These are phyloP conservation scores for Phaeosphaeriaceae sp. DNA, from an alignment of 2,329 filamentous ascomycete species.

Conservation along the genomic window DNA sequence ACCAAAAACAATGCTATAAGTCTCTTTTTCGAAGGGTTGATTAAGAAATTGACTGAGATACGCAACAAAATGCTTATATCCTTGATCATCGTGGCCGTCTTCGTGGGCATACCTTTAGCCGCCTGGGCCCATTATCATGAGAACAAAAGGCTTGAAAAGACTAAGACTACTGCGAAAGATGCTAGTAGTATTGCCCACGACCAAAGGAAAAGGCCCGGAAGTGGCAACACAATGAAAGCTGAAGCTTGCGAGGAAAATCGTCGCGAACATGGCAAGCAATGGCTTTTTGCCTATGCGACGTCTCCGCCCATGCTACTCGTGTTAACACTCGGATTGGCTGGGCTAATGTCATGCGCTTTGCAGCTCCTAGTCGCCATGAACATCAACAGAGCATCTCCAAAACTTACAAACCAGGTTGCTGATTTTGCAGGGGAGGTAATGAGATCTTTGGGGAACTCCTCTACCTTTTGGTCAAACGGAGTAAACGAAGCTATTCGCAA, in stretches of 20 bases:
- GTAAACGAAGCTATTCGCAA: slow-evolving; percentile 74
- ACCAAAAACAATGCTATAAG: slow-evolving; percentile 82
- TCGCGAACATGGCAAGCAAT: too few species aligned
- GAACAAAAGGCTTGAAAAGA: too few species aligned
- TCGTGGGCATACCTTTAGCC: slow-evolving; percentile 79
- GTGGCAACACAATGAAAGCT: too few species aligned
- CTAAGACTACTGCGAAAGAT: too few species aligned
- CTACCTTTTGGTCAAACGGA: slow-evolving; percentile 74
- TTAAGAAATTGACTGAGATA: slow-evolving; percentile 68
- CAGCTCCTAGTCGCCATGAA: slow-evolving; percentile 77
- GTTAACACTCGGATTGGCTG: slow-evolving; percentile 79
- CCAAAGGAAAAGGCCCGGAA: too few species aligned
- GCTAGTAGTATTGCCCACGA: too few species aligned
- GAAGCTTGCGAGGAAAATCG: too few species aligned
- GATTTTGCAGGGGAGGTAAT: slow-evolving; percentile 82
- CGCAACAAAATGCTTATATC: slow-evolving; percentile 77
- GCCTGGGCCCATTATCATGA: too few species aligned
- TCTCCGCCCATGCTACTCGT: too few species aligned
- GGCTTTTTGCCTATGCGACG: too few species aligned
- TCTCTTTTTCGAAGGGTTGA: slow-evolving; percentile 79
- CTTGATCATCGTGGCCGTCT: slow-evolving; percentile 74
- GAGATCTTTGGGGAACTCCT: slow-evolving; percentile 72
- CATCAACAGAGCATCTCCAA: slow-evolving; percentile 77
- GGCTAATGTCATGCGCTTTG: slow-evolving; percentile 80
- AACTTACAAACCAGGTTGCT: slow-evolving; percentile 74